These are phyloP conservation scores for Ascochyta fabae DNA, from an alignment of 2,329 filamentous ascomycete species.

Conservation along the genomic window DNA sequence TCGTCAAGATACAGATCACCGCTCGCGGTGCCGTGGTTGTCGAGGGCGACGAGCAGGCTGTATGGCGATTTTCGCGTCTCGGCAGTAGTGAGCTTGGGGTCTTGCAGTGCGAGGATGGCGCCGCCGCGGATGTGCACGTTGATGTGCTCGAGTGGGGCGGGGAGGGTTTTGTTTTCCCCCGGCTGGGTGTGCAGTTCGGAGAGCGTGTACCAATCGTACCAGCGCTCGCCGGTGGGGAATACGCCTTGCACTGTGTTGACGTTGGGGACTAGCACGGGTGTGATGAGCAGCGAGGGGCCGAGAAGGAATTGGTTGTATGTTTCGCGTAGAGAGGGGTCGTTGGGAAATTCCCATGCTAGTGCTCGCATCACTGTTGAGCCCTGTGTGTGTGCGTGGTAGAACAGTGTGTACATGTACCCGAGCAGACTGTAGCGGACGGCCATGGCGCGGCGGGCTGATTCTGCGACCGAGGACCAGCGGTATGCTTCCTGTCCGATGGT, in stretches of 20 bases:
- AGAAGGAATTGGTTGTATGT: constrained; percentile 73
- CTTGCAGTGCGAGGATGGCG: constrained; percentile 36
- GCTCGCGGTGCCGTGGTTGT: too few relatives aligned
- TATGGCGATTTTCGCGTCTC: constrained; percentile 44
- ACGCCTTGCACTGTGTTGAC: constrained; percentile 66
- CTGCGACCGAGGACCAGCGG: constrained; percentile 67
- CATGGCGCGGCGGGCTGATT: constrained; percentile 69
- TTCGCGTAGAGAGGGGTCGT: constrained; percentile 67
- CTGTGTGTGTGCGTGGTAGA: constrained; percentile 67
- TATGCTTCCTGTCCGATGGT: constrained; percentile 72
- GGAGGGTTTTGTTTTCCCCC: constrained; percentile 63
- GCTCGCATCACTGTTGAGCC: constrained; percentile 75
- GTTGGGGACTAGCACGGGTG: constrained; percentile 68
- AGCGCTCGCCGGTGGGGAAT: constrained; percentile 68
- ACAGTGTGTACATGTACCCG: constrained; percentile 75
- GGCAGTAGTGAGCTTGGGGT: constrained; percentile 42
- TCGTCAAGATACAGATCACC: too few relatives aligned
- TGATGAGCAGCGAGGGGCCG: constrained; percentile 67
- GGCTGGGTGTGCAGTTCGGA: constrained; percentile 56
- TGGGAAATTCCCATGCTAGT: constrained; percentile 73
- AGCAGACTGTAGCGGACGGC: constrained; percentile 70
- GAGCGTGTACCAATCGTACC: constrained; percentile 79
- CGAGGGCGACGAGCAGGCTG: constrained; percentile 28
- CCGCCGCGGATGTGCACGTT: constrained; percentile 75
- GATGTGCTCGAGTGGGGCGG: constrained; percentile 69